These are phyloP conservation scores for Singerocomus inundabilis DNA, from an alignment of 1,284 basidiomycete genomes.

Conservation along the genomic window DNA sequence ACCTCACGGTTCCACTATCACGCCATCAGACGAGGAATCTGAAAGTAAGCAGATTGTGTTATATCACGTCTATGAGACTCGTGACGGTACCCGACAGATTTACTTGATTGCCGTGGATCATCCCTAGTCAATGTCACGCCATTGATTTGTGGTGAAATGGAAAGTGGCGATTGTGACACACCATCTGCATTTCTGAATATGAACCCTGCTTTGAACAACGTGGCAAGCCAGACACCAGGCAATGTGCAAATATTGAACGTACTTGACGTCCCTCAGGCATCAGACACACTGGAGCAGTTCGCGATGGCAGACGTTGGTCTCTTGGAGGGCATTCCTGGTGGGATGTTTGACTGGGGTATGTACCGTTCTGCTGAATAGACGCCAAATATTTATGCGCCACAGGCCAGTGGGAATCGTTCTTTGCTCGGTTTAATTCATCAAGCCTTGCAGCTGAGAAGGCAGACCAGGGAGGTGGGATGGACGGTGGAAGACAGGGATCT, in stretches of 20 bases:
- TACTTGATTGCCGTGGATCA: conserved; percentile 22
- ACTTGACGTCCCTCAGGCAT: conserved; percentile 56
- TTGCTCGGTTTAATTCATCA: conserved; percentile 42
- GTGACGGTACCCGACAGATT: conserved; percentile 25
- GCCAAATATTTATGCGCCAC: conserved; percentile 6
- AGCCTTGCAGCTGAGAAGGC: conserved; percentile 5
- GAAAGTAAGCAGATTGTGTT: conserved; percentile 46
- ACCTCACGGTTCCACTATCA: conserved; percentile 63
- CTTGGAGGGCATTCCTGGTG: conserved; percentile 78
- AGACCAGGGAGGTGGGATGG: background rate
- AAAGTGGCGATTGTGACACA: conserved; percentile 21
- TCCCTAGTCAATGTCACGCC: conserved; percentile 56
- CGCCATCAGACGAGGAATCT: conserved; percentile 43
- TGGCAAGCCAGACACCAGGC: conserved; percentile 38
- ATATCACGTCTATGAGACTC: conserved; percentile 27
- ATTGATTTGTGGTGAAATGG: conserved; percentile 32
- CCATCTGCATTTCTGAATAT: conserved; percentile 45
- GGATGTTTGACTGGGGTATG: conserved; percentile 86
- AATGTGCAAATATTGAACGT: conserved; percentile 76
- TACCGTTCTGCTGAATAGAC: conserved; percentile 15
- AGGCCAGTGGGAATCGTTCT: conserved; percentile 81
- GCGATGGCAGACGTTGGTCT: conserved; percentile 69
- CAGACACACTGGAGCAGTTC: conserved; percentile 56
- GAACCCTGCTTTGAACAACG: conserved; percentile 61
- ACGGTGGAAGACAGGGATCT: background rate